Conservation (phyloP, 768 basidiomycete genomes). For the Tricholoma bakamatsutake region DNA sequence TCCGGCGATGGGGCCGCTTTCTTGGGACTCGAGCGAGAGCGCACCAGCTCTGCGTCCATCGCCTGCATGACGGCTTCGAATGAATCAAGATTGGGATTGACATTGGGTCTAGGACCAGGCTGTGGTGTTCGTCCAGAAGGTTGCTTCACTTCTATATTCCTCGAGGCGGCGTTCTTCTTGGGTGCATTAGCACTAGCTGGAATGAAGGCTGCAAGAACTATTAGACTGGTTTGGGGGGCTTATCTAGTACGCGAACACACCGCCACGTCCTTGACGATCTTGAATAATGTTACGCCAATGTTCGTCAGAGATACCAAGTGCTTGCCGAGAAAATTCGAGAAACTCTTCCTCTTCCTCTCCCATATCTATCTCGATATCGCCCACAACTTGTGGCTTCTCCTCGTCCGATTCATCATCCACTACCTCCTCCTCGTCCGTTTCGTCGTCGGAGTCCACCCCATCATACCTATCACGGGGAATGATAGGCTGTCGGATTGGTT, state of each 20-base stretch:
- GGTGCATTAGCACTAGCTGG: conserved; percentile 33
- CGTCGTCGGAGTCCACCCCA: conserved; percentile 90
- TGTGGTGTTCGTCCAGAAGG: conserved; percentile 11
- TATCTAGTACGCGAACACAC: conserved; percentile 38
- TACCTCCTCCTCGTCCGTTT: conserved; percentile 64
- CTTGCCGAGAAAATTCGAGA: conserved; percentile 88
- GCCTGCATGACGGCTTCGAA: conserved; percentile 97
- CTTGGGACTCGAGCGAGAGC: conserved; percentile 28
- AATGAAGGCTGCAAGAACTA: conserved; percentile 45
- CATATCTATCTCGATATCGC: conserved; percentile 88
- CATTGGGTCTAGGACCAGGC: conserved; percentile 34
- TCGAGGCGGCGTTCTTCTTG: conserved; percentile 6
- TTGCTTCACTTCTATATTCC: background rate
- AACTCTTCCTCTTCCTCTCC: conserved; percentile 92
- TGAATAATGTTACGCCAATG: conserved; percentile 85
- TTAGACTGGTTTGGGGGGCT: conserved; percentile 1
- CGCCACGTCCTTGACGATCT: conserved; percentile 75
- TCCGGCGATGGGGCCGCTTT: conserved; percentile 11
- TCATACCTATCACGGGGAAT: conserved; percentile 83
- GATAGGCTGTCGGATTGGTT: conserved; percentile 67
- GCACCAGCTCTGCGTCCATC: conserved; percentile 80
- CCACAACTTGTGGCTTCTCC: conserved; percentile 77
- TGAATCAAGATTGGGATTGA: conserved; percentile 75
- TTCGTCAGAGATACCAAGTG: conserved; percentile 82
- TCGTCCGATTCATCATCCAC: conserved; percentile 61